Conservation (phyloP, 169 alveolate genomes). For the Condylostoma magnum region DNA sequence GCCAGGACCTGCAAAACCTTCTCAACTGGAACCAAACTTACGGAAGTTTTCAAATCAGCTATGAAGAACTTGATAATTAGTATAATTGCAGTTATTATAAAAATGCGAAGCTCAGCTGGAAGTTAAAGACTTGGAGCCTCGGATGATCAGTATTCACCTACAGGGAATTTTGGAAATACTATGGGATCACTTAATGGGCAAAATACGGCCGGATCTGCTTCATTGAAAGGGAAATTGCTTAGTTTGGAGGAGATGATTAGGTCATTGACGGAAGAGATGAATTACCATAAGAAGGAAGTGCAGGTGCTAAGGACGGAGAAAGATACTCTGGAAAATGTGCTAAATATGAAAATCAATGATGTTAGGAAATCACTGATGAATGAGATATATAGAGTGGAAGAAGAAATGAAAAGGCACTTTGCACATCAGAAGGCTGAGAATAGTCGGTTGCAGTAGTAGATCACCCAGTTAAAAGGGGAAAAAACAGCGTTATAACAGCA, state of each 20-base stretch:
- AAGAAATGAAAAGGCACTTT: slow-evolving; percentile 84
- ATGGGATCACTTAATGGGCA: too few relatives aligned
- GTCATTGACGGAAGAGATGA: slow-evolving; percentile 72
- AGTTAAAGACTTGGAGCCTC: too few relatives aligned
- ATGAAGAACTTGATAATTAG: slow-evolving; percentile 45
- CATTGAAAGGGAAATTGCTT: slow-evolving; percentile 71
- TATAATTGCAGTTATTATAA: too few relatives aligned
- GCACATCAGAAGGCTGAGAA: slow-evolving; percentile 82
- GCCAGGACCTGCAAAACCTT: slow-evolving; percentile 35
- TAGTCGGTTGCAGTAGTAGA: slow-evolving; percentile 79
- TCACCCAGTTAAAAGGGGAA: slow-evolving; percentile 86
- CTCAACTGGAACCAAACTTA: slow-evolving; percentile 54
- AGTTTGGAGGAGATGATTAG: slow-evolving; percentile 67
- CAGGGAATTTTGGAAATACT: too few relatives aligned
- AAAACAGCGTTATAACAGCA: slow-evolving; percentile 81
- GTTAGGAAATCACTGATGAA: slow-evolving; percentile 75
- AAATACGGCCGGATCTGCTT: slow-evolving; percentile 41
- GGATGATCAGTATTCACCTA: too few relatives aligned
- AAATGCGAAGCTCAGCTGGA: too few relatives aligned
- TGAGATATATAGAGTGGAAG: slow-evolving; percentile 80
- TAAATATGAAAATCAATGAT: slow-evolving; percentile 77
- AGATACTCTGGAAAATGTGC: slow-evolving; percentile 74
- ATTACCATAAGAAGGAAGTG: slow-evolving; percentile 80
- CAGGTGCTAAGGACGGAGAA: slow-evolving; percentile 70
- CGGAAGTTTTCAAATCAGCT: slow-evolving; percentile 50